These are phyloP conservation scores for Mycosphaerella sp. DNA, from an alignment of 2,329 filamentous ascomycete species.

Conservation along the genomic window DNA sequence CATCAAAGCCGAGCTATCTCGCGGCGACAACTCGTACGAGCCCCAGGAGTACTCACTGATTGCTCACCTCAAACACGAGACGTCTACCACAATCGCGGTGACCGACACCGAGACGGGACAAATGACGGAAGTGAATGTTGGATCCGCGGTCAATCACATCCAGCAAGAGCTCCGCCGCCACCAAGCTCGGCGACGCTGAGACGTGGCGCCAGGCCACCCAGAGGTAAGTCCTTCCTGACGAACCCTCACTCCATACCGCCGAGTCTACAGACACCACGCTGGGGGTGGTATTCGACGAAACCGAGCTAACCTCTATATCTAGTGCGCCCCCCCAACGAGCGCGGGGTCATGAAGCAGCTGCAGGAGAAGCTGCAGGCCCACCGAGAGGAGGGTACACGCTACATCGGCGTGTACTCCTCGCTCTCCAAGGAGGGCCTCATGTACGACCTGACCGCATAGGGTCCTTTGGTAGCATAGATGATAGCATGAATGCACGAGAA, in stretches of 20 bases:
- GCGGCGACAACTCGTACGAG: slow-evolving; percentile 44
- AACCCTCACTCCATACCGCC: background rate
- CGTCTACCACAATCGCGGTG: slow-evolving; percentile 49
- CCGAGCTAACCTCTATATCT: background rate
- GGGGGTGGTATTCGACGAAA: background rate
- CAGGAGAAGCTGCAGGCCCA: slow-evolving; percentile 66
- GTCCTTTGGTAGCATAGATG: slow-evolving; percentile 25
- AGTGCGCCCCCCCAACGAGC: slow-evolving; percentile 64
- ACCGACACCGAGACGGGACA: slow-evolving; percentile 47
- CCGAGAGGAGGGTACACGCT: slow-evolving; percentile 54
- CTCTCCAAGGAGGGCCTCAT: slow-evolving; percentile 76
- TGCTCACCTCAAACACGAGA: slow-evolving; percentile 74
- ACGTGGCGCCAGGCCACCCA: slow-evolving; percentile 80
- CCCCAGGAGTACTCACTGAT: slow-evolving; percentile 62
- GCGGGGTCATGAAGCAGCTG: slow-evolving; percentile 75
- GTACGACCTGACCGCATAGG: slow-evolving; percentile 58
- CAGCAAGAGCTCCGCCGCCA: slow-evolving; percentile 64
- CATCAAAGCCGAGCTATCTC: slow-evolving; percentile 81
- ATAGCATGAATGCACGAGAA: background rate
- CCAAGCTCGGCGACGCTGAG: slow-evolving; percentile 70
- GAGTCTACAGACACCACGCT: background rate
- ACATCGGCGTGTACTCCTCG: slow-evolving; percentile 90
- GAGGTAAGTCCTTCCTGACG: slow-evolving; percentile 31
- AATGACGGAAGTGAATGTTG: slow-evolving; percentile 53
- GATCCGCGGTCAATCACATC: slow-evolving; percentile 71